Conservation (phyloP, 352 stramenopile genomes). For the Elongisporangium anandrum region DNA sequence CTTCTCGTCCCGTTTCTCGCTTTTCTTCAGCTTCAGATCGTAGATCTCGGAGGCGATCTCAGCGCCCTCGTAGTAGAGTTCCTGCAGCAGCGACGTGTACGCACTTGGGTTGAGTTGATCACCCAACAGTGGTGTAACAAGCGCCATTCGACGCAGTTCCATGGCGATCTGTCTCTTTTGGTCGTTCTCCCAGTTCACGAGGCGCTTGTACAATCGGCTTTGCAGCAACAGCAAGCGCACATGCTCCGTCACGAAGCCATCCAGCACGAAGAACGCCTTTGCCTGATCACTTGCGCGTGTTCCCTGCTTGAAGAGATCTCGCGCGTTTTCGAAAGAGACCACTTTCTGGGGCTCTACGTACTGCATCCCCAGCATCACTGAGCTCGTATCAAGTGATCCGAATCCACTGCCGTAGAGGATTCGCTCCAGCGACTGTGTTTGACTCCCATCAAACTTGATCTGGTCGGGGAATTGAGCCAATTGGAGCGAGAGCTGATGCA, state of each 20-base stretch:
- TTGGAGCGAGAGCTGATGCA: slow-evolving; percentile 46
- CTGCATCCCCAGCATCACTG: slow-evolving; percentile 14
- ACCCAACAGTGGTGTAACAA: slow-evolving; percentile 41
- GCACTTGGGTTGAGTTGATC: slow-evolving; percentile 48
- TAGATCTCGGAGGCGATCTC: slow-evolving; percentile 57
- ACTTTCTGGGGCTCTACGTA: slow-evolving; percentile 21
- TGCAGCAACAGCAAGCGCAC: slow-evolving; percentile 55
- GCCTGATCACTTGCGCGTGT: slow-evolving; percentile 36
- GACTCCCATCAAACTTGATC: background rate
- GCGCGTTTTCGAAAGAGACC: slow-evolving; percentile 41
- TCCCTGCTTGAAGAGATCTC: slow-evolving; percentile 61
- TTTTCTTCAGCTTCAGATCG: slow-evolving; percentile 56
- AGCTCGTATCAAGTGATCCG: background rate
- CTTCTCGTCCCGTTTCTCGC: slow-evolving; percentile 22
- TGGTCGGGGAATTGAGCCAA: slow-evolving; percentile 12
- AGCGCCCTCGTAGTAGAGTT: slow-evolving; percentile 60
- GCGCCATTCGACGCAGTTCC: slow-evolving; percentile 41
- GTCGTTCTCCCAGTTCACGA: slow-evolving; percentile 51
- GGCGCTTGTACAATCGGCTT: slow-evolving; percentile 47
- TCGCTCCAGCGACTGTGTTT: slow-evolving; percentile 2
- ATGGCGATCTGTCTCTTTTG: slow-evolving; percentile 60
- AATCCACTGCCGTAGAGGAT: too few relatives aligned
- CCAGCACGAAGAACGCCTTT: slow-evolving; percentile 41
- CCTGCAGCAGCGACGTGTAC: slow-evolving; percentile 52
- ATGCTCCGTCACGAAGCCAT: slow-evolving; percentile 67